Percentiles rank a stretch among this genome's conserved stretches.
Conservation (phyloP, 192 early-diverging fungal genomes). For the Backusella liffmaniae region DNA sequence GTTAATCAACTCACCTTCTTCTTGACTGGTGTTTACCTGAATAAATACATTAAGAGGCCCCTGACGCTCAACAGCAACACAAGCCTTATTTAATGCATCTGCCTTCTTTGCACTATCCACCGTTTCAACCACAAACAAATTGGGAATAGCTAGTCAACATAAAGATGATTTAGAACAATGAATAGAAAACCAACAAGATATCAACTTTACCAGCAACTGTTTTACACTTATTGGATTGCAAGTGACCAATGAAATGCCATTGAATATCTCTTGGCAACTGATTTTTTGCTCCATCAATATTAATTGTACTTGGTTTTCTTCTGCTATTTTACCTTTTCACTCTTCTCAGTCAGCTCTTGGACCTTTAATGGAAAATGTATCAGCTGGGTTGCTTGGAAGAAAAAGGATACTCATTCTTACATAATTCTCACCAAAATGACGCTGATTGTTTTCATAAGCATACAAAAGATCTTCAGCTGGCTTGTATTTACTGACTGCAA, state of each 20-base stretch:
- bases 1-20: conserved; percentile 59
- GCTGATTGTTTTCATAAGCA: conserved; percentile 81
- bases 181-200: not conserved
- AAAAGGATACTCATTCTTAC: conserved; percentile 41
- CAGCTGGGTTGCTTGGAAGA: not conserved
- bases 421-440: conserved; percentile 98
- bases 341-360: conserved; percentile 94
- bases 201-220: conserved; percentile 52
- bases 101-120: conserved; percentile 86
- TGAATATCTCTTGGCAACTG: conserved; percentile 83
- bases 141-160: conserved; percentile 62
- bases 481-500: conserved; percentile 95
- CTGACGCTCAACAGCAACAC: conserved; percentile 44
- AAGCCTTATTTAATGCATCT: conserved; percentile 75
- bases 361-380: conserved; percentile 46
- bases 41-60: conserved; percentile 78
- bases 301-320: not conserved
- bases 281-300: not conserved
- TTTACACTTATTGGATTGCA: conserved; percentile 99
- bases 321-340: conserved; percentile 48
- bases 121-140: conserved; percentile 92
- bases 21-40: conserved; percentile 94
- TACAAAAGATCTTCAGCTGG: conserved; percentile 74
- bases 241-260: conserved; percentile 96
- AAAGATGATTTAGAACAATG: not conserved